Conservation (phyloP, 352 stramenopile species). For the Globisporangium yorkense region DNA sequence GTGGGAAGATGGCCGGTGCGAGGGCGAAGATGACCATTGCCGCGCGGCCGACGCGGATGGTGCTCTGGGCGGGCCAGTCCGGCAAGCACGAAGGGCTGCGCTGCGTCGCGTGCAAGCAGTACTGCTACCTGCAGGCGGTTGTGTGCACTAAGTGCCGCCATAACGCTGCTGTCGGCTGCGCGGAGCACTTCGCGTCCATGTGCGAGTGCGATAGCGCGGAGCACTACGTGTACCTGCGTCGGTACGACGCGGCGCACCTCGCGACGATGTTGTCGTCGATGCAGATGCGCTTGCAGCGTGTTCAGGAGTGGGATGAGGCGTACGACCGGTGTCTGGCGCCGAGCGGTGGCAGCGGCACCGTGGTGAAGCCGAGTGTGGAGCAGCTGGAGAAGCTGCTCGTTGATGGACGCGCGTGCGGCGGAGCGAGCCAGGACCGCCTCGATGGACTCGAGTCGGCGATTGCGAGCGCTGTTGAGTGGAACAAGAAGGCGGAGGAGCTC, state of each 20-base stretch:
- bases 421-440: constrained; percentile 19
- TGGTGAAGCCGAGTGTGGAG: constrained; percentile 10
- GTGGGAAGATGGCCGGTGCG: neutral
- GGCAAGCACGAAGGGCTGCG: constrained; percentile 72
- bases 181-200: constrained; percentile 71
- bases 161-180: constrained; percentile 54
- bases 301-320: constrained; percentile 36
- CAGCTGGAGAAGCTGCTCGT: constrained; percentile 29
- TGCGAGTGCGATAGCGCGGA: constrained; percentile 57
- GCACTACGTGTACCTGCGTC: constrained; percentile 60
- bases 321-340: constrained; percentile 20
- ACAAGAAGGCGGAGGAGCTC: constrained; percentile 17
- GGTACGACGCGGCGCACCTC: constrained; percentile 38
- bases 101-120: constrained; percentile 75
- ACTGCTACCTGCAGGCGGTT: constrained; percentile 81
- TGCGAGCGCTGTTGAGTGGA: constrained; percentile 18
- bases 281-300: constrained; percentile 21
- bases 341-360: neutral
- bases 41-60: constrained; percentile 57
- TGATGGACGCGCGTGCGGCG: constrained; percentile 19
- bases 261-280: constrained; percentile 30
- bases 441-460: constrained; percentile 27
- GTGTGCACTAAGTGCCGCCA: constrained; percentile 71
- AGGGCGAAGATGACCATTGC: constrained; percentile 16
- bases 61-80: constrained; percentile 75